phyloP scores from a whole-genome alignment of 768 basidiomycete species.

The Phlegmacium glaucopus region DNA sequence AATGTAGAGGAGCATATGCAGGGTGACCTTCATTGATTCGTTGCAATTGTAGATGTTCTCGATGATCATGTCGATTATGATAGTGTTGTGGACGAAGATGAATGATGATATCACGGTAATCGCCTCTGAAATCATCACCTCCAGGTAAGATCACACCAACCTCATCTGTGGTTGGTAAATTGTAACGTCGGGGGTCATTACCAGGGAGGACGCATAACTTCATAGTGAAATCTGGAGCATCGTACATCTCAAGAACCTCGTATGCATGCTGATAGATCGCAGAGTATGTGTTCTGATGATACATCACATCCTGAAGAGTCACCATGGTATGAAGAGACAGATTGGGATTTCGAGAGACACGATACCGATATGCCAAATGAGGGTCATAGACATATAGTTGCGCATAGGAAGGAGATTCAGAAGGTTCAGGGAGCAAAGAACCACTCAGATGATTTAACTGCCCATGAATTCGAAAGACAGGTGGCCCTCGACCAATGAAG shows the following conservation, averaged over 20 bases:
- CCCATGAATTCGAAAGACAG: constrained; percentile 30
- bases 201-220: constrained; percentile 13
- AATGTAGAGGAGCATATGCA: constrained; percentile 20
- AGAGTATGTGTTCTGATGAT: constrained; percentile 20
- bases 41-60: constrained; percentile 6
- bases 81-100: no score
- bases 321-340: constrained; percentile 15
- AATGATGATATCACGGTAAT: constrained; percentile 20
- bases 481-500: constrained; percentile 19
- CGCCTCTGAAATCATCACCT: not conserved
- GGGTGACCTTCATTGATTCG: constrained; percentile 20
- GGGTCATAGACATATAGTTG: constrained; percentile 37
- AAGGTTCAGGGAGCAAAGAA: constrained; percentile 21
- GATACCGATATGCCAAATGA: constrained; percentile 21
- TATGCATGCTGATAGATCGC: constrained; percentile 28
- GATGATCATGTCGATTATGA: no score
- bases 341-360: constrained; percentile 14
- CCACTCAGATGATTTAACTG: constrained; percentile 33
- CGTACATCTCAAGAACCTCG: constrained; percentile 24
- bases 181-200: constrained; percentile 35
- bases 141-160: constrained; percentile 14
- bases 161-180: constrained; percentile 32
- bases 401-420: constrained; percentile 21
- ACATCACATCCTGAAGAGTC: constrained; percentile 22
- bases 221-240: constrained; percentile 8